Evolutionary conservation across 768 basidiomycete genomes (phyloP), one percentile per base, ranked within the genome.

Genomic region (Daedalea quercina): DNA sequence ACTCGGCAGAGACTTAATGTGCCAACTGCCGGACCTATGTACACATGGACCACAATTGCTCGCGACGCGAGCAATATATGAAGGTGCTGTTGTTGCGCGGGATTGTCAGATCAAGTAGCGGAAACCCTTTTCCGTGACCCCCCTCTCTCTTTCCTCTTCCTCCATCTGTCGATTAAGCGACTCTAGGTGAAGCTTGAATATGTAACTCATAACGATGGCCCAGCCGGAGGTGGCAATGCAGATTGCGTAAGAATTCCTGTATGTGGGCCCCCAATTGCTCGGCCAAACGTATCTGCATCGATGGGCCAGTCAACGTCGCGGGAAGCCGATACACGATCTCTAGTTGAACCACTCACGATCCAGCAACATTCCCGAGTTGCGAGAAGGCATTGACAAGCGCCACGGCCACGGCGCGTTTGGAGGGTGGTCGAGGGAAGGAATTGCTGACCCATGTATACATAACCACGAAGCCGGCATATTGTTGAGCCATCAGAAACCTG

Each of bases 371-470:
- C 1, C 93, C 93, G 1, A 89, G 72, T 61, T 90, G 84, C 2
- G 86, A 85, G 60, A 90, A 80, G 26, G 84, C 80, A 64, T 94
- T 92, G 60, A 92, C 79, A 56, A 90, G 69, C 0, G 90, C 92
- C 37, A 95, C 73, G 4, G 85, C 85, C 9, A 93, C 85, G 0
- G 92, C 87, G 3, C 92, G 84, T 68, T 94, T 94, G 19, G 85
- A 82, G 2, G 90, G 77, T 31, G 92, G 84, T 15, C 81, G 78
- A 28, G 90, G 80, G 68, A 95, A 74, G 11, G 76, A 74, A 56
- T 75, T 79, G 51, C 75, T 76, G 50, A 77, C 71, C 80, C 76
- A 78, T 3, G 76, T 68, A 61, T 70, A 70, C 59, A 87, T 81
- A 52, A 77, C 75, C 53, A 90, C 78, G 65, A 87, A 88, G 8